These are phyloP conservation scores for Cladosporium colombiae DNA, from an alignment of 2,329 filamentous ascomycete species.

Conservation along the genomic window DNA sequence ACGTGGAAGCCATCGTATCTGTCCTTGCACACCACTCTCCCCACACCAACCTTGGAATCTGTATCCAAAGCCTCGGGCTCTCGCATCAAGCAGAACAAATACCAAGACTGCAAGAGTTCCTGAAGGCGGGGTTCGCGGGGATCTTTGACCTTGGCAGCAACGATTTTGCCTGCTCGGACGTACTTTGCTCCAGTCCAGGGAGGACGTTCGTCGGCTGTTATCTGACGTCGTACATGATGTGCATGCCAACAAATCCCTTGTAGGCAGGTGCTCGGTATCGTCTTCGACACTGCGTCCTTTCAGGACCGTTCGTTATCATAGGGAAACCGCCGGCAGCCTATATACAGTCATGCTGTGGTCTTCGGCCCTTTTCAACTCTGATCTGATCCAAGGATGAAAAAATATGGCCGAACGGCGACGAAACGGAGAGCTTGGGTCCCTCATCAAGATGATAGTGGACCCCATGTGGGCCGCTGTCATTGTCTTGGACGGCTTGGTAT, in stretches of 20 bases:
- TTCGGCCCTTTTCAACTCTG: not conserved
- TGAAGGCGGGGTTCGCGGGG: constrained; percentile 10
- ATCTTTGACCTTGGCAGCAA: not conserved
- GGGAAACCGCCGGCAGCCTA: not conserved
- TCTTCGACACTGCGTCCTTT: not conserved
- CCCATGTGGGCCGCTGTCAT: not conserved
- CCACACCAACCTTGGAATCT: too few species aligned
- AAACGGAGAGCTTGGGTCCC: not conserved
- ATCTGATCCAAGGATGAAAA: not conserved
- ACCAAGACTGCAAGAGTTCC: constrained; percentile 1
- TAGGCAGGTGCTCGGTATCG: not conserved
- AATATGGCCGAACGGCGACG: not conserved
- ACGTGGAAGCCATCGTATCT: not conserved
- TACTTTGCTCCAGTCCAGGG: not conserved
- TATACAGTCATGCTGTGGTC: not conserved
- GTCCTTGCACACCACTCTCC: not conserved
- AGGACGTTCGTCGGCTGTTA: not conserved
- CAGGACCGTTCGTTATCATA: not conserved
- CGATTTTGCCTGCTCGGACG: not conserved
- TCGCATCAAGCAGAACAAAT: not conserved
- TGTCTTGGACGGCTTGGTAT: constrained; percentile 11
- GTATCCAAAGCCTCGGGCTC: not conserved
- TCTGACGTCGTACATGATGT: not conserved
- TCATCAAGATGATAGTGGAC: not conserved
- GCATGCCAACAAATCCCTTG: not conserved